Evolutionary conservation across 2,329 filamentous ascomycete genomes (phyloP), one percentile per base, ranked within the genome.

Genomic region (Fusarium decemcellulare): DNA sequence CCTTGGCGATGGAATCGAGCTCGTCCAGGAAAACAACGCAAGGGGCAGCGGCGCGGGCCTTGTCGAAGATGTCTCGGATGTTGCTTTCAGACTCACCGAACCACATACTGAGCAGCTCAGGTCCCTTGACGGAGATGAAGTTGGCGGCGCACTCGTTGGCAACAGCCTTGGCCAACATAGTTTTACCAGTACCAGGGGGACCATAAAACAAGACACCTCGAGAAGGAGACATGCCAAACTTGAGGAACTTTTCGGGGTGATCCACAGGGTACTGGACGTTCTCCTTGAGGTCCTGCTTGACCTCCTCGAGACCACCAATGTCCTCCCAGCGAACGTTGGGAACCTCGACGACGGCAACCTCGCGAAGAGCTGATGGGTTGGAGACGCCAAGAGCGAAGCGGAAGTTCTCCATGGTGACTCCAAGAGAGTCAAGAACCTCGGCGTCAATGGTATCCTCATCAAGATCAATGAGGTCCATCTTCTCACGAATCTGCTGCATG

Each of bases 331-430:
- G 94, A 73, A 98, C 95, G 81, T 99, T 99, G 85, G 96, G 96
- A 77, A 98, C 95, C 84, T 99, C 97, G 82, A 99, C 97, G 74
- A 99, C 96, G 58, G 96, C 96, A 77, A 99, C 96, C 84, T 99
- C 96, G 82, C 96, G 96, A 60, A 99, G 94, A 73, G 96, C 96
- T 71, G 96, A 98, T 76, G 96, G 96, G 89, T 99, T 99, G 83
- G 95, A 98, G 65, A 98, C 95, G 76, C 96, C 96, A 53, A 99
- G 92, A 65, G 96, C 95, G 77, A 97, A 99, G 76, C 95, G 93
- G 93, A 99, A 99, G 90, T 99, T 99, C 83, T 99, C 96, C 94
- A 98, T 98, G 67, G 96, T 99, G 51, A 99, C 96, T 81, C 96
- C 96, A 48, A 99, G 91, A 47, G 96, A 98, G 84, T 99, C 96